Evolutionary conservation across 257 asterid genomes (phyloP).

Genomic region (Jacaranda mimosifolia): DNA sequence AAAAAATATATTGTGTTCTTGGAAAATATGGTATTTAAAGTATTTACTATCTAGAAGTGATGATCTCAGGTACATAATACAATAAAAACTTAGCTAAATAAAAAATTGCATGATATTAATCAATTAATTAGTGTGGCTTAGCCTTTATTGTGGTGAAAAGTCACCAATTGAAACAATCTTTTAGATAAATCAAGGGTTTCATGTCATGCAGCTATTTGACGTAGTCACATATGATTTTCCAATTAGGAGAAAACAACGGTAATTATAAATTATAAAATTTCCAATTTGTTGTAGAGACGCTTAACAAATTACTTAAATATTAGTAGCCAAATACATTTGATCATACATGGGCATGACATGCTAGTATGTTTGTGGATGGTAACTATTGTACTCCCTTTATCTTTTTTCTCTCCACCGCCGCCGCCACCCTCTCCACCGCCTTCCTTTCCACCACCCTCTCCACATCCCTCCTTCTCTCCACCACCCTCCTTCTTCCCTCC

Average conservation of each 20-base stretch:
- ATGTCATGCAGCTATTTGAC: slow-evolving; percentile 24
- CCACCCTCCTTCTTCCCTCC: no score
- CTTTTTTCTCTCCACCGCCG: slow-evolving; percentile 18
- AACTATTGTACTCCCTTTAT: slow-evolving; percentile 58
- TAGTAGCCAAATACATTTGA: slow-evolving; percentile 36
- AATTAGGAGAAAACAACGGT: background rate
- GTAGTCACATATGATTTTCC: slow-evolving; percentile 16
- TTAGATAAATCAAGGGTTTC: slow-evolving; percentile 32
- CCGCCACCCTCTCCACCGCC: background rate
- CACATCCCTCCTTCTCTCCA: slow-evolving; percentile 30
- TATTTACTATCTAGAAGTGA: no score
- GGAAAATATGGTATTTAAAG: no score
- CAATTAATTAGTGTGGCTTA: background rate
- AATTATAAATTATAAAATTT: background rate
- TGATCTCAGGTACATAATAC: no score
- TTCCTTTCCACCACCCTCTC: no score
- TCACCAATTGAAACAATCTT: no score
- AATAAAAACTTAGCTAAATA: background rate
- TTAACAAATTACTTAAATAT: background rate
- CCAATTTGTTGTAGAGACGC: slow-evolving; percentile 7
- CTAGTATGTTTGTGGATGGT: slow-evolving; percentile 52
- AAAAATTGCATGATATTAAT: background rate
- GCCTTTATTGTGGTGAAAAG: slow-evolving; percentile 37
- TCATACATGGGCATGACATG: slow-evolving; percentile 57
- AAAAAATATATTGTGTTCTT: no score